Evolutionary conservation across 2,329 filamentous ascomycete species (phyloP), one percentile per base, ranked within the genome.

Genomic region (Paraphaeosphaeria minitans): DNA sequence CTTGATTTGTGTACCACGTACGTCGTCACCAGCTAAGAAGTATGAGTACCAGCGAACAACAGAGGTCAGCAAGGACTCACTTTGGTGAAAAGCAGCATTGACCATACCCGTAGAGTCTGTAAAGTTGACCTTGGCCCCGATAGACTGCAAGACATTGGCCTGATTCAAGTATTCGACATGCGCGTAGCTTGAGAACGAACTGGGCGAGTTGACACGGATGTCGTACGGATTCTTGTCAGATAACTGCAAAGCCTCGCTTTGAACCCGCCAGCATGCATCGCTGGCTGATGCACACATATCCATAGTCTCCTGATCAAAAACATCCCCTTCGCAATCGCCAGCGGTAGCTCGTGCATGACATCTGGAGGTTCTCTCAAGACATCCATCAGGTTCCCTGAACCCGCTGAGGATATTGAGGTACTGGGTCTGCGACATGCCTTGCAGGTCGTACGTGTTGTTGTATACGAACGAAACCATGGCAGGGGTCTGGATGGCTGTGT

Each of bases 391-490:
- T 43, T 63, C 67, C 51, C 82, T 81, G 65, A 82, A 85, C 19
- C 75, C 79, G 22, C 78, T 77, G 33, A 82, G 74, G 27, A 78
- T 74, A 43, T 81, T 78, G 45, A 81, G 69, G 49, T 84, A 81
- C 49, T 82, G 79, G 1, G 81, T 80, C 7, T 83, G 77, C 47
- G 82, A 80, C 62, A 90, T 82, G 2, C 83, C 80, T 61, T 84
- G 69, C 57, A 90, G 82, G 9, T 82, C 85, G 69, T 90, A 93
- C 0, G 87, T 86, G 70, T 90, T 91, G 69, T 86, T 85, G 57
- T 81, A 80, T 10, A 85, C 84, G 71, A 88, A 88, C 8, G 75
- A 69, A 1, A 85, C 82, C 62, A 85, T 87, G 65, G 77, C 84
- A 2, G 84, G 83, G 3, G 80, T 79, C 75, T 92, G 87, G 0